phyloP scores from a whole-genome alignment of 805 yeast species.

The Suhomyces prunicola region DNA sequence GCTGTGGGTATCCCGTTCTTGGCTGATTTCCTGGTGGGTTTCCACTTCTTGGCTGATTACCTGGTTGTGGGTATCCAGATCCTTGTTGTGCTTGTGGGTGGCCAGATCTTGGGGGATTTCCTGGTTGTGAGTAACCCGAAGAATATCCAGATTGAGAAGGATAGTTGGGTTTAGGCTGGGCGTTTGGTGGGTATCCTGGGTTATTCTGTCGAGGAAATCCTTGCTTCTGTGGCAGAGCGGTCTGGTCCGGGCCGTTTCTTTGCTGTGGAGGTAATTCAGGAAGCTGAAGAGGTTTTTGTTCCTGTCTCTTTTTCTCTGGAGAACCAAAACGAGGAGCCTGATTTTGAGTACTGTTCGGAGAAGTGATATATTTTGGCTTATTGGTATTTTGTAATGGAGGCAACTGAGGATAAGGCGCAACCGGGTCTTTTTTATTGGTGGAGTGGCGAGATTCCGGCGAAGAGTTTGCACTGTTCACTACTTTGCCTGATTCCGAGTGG shows the following conservation, averaged over 20 bases:
- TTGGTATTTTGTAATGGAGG: conserved; percentile 6
- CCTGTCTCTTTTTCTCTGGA: conserved; percentile 3
- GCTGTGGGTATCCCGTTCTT: neutral
- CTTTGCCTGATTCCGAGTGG: conserved; percentile 26
- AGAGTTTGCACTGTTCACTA: conserved; percentile 12
- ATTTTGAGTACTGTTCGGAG: conserved; percentile 31
- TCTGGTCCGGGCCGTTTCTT: neutral
- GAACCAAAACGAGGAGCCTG: conserved; percentile 11
- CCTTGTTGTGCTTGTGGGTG: neutral
- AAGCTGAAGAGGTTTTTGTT: conserved; percentile 4
- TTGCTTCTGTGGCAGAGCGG: neutral
- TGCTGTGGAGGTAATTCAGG: conserved; percentile 7
- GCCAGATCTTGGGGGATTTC: neutral
- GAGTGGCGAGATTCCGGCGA: conserved; percentile 16
- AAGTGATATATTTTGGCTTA: conserved; percentile 30
- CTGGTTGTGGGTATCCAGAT: neutral
- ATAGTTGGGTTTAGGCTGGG: neutral
- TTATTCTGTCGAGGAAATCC: neutral
- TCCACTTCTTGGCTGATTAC: neutral
- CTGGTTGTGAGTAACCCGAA: neutral
- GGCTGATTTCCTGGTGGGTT: neutral
- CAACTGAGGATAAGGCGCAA: conserved; percentile 8
- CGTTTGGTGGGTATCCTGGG: neutral
- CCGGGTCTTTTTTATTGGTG: neutral
- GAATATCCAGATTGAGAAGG: neutral